These are phyloP conservation scores for Udeniomyces megalosporus DNA, from an alignment of 768 basidiomycete species.

Conservation along the genomic window DNA sequence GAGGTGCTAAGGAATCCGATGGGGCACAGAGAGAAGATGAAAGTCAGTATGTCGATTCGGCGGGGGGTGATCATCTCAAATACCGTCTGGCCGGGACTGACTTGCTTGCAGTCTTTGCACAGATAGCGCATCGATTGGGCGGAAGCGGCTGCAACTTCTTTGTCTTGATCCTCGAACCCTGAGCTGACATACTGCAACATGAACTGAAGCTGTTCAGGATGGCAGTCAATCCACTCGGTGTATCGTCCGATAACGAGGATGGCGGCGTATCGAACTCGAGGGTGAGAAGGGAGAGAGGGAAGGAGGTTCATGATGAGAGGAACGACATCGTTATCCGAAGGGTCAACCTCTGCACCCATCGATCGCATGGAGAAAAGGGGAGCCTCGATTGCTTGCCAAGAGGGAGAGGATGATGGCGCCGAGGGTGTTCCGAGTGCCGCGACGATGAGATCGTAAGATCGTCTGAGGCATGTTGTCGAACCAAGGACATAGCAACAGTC, in stretches of 20 bases:
- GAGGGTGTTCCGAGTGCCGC: constrained; percentile 40
- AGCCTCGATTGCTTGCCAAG: constrained; percentile 94
- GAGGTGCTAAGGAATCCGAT: constrained; percentile 52
- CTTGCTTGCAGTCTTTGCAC: constrained; percentile 88
- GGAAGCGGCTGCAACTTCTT: constrained; percentile 78
- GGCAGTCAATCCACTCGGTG: constrained; percentile 85
- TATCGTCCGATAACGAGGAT: constrained; percentile 88
- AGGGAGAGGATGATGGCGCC: constrained; percentile 38
- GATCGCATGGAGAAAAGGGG: constrained; percentile 94
- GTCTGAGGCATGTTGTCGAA: constrained; percentile 61
- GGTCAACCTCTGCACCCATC: constrained; percentile 88
- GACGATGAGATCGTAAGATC: constrained; percentile 66
- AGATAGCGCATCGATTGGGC: constrained; percentile 92
- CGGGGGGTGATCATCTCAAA: not conserved
- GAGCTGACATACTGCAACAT: constrained; percentile 81
- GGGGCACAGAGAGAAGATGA: not conserved
- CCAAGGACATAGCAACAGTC: constrained; percentile 93
- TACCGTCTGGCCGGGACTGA: constrained; percentile 33
- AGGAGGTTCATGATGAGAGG: constrained; percentile 93
- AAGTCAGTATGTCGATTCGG: not conserved
- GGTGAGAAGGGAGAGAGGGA: constrained; percentile 73
- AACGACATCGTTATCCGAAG: constrained; percentile 63
- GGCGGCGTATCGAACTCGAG: constrained; percentile 84
- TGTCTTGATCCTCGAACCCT: constrained; percentile 58
- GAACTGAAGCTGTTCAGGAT: constrained; percentile 68